Base-by-base conservation (phyloP, 768 basidiomycete species). In the Suillus paluster region DNA sequence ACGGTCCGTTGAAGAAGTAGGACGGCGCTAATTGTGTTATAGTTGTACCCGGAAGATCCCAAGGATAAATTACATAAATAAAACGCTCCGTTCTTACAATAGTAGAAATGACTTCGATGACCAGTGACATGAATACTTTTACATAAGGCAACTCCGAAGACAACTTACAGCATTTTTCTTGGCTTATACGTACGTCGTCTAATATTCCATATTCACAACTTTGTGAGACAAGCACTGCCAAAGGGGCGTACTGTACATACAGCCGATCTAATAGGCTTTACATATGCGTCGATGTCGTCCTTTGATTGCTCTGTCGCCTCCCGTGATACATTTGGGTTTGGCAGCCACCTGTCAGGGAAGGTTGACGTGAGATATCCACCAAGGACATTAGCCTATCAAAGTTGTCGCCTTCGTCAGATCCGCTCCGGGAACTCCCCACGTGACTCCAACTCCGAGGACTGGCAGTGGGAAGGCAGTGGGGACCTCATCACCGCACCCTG, bases 381-480 rank as follows among this genome's bases (percentile, higher is more conserved):
- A 49, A 49, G 9, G 27, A 27, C 27, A 17, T 25, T 48, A 44
- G n/a, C 27, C 27, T 30, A 30, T 50, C 19, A 30, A 30, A 50
- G 27, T 30, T 30, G 25, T 30, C 19, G 48, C 5, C 48, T 49
- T 50, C 27, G 25, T 50, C 49, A 50, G 49, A 11, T 50, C 25
- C 15, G 46, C 25, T 49, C 48, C 48, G 8, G 25, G 11, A 50
- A 19, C 10, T 50, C 49, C 25, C 49, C 49, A 50, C 17, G 27
- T 49, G 25, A 49, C 27, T 30, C 17, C 25, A 49, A 5, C 61
- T 39, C 64, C 59, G 34, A 69, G 62, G 41, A 60, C 27, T 14
- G n/a, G n/a, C n/a, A n/a, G n/a, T n/a, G n/a, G n/a, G n/a, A n/a
- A n/a, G n/a, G n/a, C n/a, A n/a, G n/a, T n/a, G n/a, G n/a, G n/a